These are phyloP conservation scores for Starmerella cellae DNA, from an alignment of 805 yeast species.

Conservation along the genomic window DNA sequence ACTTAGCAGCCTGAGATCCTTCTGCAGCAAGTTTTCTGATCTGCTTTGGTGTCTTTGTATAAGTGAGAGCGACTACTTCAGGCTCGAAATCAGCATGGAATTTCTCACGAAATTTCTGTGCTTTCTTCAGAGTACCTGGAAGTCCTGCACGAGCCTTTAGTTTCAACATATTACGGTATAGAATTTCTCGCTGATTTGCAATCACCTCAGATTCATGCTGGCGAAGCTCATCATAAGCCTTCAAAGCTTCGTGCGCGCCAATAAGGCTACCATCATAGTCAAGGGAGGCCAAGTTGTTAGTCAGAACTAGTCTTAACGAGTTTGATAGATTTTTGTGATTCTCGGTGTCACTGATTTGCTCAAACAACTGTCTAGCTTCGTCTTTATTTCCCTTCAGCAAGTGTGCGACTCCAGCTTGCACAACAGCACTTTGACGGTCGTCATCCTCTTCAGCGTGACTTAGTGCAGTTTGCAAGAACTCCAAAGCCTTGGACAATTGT, in stretches of 20 bases:
- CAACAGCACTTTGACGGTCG: slow-evolving; percentile 38
- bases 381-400: slow-evolving; percentile 28
- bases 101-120: slow-evolving; percentile 14
- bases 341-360: slow-evolving; percentile 24
- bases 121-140: slow-evolving; percentile 11
- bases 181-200: slow-evolving; percentile 26
- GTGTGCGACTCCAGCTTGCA: slow-evolving; percentile 47
- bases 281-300: slow-evolving; percentile 31
- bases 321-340: slow-evolving; percentile 1
- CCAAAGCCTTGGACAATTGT: slow-evolving; percentile 32
- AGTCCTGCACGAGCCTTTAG: slow-evolving; percentile 31
- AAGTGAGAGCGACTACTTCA: slow-evolving; percentile 5
- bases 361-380: slow-evolving; percentile 26
- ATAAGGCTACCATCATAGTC: slow-evolving; percentile 5
- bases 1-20: neutral
- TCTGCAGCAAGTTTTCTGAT: slow-evolving; percentile 3
- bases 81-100: slow-evolving; percentile 19
- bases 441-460: slow-evolving; percentile 31
- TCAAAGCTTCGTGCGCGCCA: slow-evolving; percentile 13
- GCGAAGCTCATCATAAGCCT: slow-evolving; percentile 10
- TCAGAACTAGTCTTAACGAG: slow-evolving; percentile 30
- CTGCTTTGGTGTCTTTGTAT: slow-evolving; percentile 1
- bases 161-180: slow-evolving; percentile 32
- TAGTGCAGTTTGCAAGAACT: slow-evolving; percentile 36
- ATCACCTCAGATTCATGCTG: slow-evolving; percentile 5